Base-by-base conservation (phyloP, 352 stramenopile species). In the Pythium chondricola region DNA sequence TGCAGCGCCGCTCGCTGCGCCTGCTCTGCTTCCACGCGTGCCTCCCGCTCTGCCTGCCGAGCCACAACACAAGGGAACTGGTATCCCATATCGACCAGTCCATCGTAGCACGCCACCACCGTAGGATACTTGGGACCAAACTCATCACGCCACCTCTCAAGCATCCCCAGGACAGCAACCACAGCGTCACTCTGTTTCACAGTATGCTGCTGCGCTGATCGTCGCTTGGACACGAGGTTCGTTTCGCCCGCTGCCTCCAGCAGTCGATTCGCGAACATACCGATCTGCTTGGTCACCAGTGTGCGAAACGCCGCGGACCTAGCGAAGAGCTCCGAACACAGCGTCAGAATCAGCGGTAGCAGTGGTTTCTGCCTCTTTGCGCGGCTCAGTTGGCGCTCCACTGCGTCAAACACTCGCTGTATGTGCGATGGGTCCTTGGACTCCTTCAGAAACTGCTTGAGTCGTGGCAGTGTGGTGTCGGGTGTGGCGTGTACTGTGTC, bases 141-240 rank as follows among this genome's bases (percentile, higher is more conserved):
- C 13, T 65, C 48, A 9, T 84, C 61, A 38, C 63, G 69, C 79
- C 79, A 90, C 24, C 47, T 52, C 39, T 90, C 79, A 47, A 90
- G 63, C 43, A 87, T 57, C 25, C 22, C 54, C 42, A 90, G 53
- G 27, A 73, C 72, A 20, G 18, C 30, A 0, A 36, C 45, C 33
- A 87, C 25, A 2, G 69, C 48, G 13, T 41, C 20, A 21, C 52
- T 73, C 18, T 56, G 50, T 11, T 6, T 40, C 2, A 6, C 10
- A 10, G 14, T 2, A 33, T 59, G 27, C 29, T 6, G 6, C 7
- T 68, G 17, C 24, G 49, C 20, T 7, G 20, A 1, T 22, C 27
- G 13, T 24, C 31, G 30, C 38, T 21, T 21, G 16, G 35, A 24
- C 44, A 16, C 25, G 24, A 52, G 52, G n/a, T 62, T 38, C 26